phyloP scores from a whole-genome alignment of 2,329 filamentous ascomycete genomes.

The Annulohypoxylon truncatum region DNA sequence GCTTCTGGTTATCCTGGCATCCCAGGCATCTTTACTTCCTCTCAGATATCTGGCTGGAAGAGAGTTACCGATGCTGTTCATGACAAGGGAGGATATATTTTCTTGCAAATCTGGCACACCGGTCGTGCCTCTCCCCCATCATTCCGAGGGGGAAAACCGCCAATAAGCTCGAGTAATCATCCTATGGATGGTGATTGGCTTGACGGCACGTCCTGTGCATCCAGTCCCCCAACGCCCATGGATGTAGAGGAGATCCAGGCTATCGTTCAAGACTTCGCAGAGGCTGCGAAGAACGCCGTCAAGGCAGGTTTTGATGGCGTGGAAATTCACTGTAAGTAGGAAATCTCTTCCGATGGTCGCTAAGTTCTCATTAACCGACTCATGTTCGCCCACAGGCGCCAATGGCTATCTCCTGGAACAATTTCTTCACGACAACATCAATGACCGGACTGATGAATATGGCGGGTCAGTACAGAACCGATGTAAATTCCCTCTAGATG shows the following conservation, averaged over 20 bases:
- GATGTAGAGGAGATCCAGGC: slow-evolving; percentile 72
- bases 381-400: slow-evolving; percentile 47
- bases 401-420: slow-evolving; percentile 70
- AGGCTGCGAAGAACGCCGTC: slow-evolving; percentile 65
- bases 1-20: slow-evolving; percentile 60
- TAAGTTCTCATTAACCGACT: slow-evolving; percentile 19
- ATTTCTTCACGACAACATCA: slow-evolving; percentile 57
- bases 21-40: slow-evolving; percentile 65
- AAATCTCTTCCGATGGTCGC: neutral
- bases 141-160: slow-evolving; percentile 35
- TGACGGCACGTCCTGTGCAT: slow-evolving; percentile 46
- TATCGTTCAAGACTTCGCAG: slow-evolving; percentile 70
- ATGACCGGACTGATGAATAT: slow-evolving; percentile 45
- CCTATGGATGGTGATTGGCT: slow-evolving; percentile 50
- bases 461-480: slow-evolving; percentile 46
- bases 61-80: slow-evolving; percentile 69
- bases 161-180: slow-evolving; percentile 45
- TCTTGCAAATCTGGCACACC: slow-evolving; percentile 68
- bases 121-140: slow-evolving; percentile 61
- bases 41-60: slow-evolving; percentile 67
- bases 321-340: slow-evolving; percentile 59
- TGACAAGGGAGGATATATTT: slow-evolving; percentile 67
- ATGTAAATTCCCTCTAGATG: slow-evolving; percentile 42
- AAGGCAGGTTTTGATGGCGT: slow-evolving; percentile 70
- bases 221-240: slow-evolving; percentile 67